A percentile compares a stretch with the other conserved stretches of the same genome.
Evolutionary conservation across 805 yeast genomes (phyloP).

Genomic region (Starmerella lactis-condensi): DNA sequence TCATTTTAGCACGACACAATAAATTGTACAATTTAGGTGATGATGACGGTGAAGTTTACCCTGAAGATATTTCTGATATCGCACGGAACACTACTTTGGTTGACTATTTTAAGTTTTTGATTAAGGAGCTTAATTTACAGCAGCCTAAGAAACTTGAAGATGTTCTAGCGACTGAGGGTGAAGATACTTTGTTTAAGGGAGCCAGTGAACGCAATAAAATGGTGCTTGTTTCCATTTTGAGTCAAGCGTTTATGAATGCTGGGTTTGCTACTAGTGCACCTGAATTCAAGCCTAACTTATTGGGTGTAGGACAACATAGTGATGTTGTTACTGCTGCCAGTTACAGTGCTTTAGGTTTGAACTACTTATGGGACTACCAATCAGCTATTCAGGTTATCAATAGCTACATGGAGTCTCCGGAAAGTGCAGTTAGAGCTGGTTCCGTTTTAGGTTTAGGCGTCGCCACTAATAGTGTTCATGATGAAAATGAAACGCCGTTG

Average conservation of each 20-base stretch:
- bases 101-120: constrained; percentile 62
- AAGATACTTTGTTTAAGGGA: constrained; percentile 20
- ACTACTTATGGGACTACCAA: constrained; percentile 76
- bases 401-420: constrained; percentile 68
- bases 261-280: constrained; percentile 63
- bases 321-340: constrained; percentile 52
- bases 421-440: constrained; percentile 84
- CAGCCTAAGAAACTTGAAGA: constrained; percentile 92
- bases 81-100: constrained; percentile 62
- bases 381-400: constrained; percentile 83
- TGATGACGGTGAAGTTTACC: constrained; percentile 6
- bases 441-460: constrained; percentile 91
- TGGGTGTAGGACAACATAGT: constrained; percentile 7
- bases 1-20: constrained; percentile 72
- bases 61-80: constrained; percentile 55
- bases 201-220: constrained; percentile 71
- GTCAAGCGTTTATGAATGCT: constrained; percentile 73
- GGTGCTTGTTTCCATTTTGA: constrained; percentile 86
- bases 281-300: constrained; percentile 40
- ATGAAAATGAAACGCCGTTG: constrained; percentile 84
- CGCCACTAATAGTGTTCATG: constrained; percentile 80
- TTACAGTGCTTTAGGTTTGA: constrained; percentile 77
- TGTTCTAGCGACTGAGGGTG: constrained; percentile 77
- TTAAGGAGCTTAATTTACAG: constrained; percentile 69
- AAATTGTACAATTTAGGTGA: constrained; percentile 43